These are phyloP conservation scores for Lizonia empirigonia DNA, from an alignment of 2,329 filamentous ascomycete genomes.

Conservation along the genomic window DNA sequence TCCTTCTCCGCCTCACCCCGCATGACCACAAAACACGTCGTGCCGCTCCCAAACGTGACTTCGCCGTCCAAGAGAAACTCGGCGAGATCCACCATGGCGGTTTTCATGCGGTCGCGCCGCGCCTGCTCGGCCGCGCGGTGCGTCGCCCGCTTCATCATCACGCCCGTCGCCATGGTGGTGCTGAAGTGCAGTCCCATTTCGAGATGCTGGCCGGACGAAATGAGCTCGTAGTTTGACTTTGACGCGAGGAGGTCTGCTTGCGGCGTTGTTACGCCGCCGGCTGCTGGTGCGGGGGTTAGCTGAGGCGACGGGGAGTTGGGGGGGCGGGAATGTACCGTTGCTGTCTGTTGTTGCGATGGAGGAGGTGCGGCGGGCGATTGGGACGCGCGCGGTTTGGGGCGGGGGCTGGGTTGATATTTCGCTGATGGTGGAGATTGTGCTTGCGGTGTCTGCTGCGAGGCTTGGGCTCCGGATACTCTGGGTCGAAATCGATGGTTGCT, in stretches of 20 bases:
- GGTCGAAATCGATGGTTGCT: constrained; percentile 20
- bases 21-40: constrained; percentile 41
- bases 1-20: constrained; percentile 22
- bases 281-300: constrained; percentile 18
- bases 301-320: background rate
- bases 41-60: constrained; percentile 39
- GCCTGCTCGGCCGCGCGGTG: constrained; percentile 42
- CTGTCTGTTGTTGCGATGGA: constrained; percentile 29
- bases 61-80: constrained; percentile 39
- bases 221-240: constrained; percentile 40
- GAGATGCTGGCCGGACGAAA: constrained; percentile 36
- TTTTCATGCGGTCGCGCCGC: constrained; percentile 41
- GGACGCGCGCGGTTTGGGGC: constrained; percentile 24
- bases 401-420: constrained; percentile 31
- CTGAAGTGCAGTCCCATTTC: constrained; percentile 43
- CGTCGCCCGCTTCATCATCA: constrained; percentile 43
- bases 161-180: constrained; percentile 40
- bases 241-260: constrained; percentile 38
- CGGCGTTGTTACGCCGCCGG: constrained; percentile 33
- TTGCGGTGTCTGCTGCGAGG: constrained; percentile 29
- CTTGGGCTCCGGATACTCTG: constrained; percentile 27
- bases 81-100: constrained; percentile 38
- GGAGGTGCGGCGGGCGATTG: constrained; percentile 30
- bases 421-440: constrained; percentile 33
- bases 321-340: constrained; percentile 23